These are phyloP conservation scores for Tolypocladium tropicale DNA, from an alignment of 2,329 filamentous ascomycete genomes.

Conservation along the genomic window DNA sequence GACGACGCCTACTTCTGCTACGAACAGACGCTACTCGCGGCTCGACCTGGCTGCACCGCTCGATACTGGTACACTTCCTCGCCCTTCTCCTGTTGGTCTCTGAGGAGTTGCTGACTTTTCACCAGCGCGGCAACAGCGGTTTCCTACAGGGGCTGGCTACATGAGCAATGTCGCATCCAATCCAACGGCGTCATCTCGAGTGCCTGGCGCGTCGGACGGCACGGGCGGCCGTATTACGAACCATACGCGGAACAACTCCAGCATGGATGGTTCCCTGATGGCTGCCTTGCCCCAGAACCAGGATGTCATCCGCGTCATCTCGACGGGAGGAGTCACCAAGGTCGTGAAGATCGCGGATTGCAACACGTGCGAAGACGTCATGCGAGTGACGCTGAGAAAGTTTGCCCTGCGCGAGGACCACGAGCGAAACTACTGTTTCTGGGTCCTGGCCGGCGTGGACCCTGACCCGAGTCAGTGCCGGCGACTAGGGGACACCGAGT, in stretches of 20 bases:
- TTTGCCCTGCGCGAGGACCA: slow-evolving; percentile 83
- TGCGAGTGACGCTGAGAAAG: slow-evolving; percentile 80
- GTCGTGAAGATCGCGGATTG: slow-evolving; percentile 90
- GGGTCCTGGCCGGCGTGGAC: slow-evolving; percentile 77
- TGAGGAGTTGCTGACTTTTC: slow-evolving; percentile 47
- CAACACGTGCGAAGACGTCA: slow-evolving; percentile 85
- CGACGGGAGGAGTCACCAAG: slow-evolving; percentile 81
- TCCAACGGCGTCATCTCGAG: slow-evolving; percentile 33
- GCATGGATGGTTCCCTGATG: slow-evolving; percentile 78
- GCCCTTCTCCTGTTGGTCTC: slow-evolving; percentile 22
- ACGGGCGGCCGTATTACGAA: slow-evolving; percentile 52
- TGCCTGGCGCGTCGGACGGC: slow-evolving; percentile 51
- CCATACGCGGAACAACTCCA: slow-evolving; percentile 73
- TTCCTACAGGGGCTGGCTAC: slow-evolving; percentile 41
- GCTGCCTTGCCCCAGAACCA: slow-evolving; percentile 77
- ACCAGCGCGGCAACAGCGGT: slow-evolving; percentile 39
- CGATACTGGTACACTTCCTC: slow-evolving; percentile 37
- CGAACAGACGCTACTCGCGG: slow-evolving; percentile 54
- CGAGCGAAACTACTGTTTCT: slow-evolving; percentile 94
- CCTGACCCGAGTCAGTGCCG: slow-evolving; percentile 73
- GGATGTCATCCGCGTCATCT: slow-evolving; percentile 87
- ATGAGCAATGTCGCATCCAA: slow-evolving; percentile 39
- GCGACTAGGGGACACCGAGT: slow-evolving; percentile 73
- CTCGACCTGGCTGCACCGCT: slow-evolving; percentile 38
- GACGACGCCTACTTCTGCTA: slow-evolving; percentile 19